Conservation (phyloP, 495 filamentous ascomycete species). For the Talaromyces thailandensis region DNA sequence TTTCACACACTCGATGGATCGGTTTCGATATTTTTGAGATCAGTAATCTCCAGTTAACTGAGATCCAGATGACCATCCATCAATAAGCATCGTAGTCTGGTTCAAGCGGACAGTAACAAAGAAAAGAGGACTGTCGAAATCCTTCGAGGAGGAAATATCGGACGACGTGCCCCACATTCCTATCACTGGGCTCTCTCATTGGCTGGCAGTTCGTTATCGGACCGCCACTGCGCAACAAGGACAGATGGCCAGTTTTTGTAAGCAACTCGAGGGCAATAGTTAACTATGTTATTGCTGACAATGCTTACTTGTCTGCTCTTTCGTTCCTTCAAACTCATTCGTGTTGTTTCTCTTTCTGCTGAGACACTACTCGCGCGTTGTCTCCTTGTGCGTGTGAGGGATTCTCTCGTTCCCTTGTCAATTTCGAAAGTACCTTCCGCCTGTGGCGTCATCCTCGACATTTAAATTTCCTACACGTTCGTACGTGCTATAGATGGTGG, state of each 20-base stretch:
- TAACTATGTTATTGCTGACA: not conserved
- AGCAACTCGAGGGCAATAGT: not conserved
- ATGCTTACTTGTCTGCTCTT: not conserved
- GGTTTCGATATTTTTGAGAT: too few relatives aligned
- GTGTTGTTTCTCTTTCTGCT: not conserved
- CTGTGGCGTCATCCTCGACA: not conserved
- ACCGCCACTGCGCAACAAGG: constrained; percentile 5
- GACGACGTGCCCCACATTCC: not conserved
- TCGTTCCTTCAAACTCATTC: not conserved
- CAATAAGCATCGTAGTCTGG: not conserved
- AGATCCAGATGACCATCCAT: not conserved
- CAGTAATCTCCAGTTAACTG: not conserved
- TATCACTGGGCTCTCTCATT: not conserved
- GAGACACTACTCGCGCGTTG: not conserved
- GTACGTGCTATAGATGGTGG: not conserved
- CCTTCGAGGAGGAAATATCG: not conserved
- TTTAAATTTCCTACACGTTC: not conserved
- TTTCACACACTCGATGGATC: not conserved
- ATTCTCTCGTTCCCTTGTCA: not conserved
- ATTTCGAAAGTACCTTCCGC: not conserved
- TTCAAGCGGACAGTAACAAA: not conserved
- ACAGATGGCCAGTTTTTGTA: constrained; percentile 5
- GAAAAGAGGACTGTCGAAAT: not conserved
- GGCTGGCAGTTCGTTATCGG: not conserved
- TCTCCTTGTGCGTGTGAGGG: not conserved